Percentiles rank a stretch among this genome's conserved stretches.
These are phyloP conservation scores for Atkinsonella hypoxylon DNA, from an alignment of 2,329 filamentous ascomycete species.

Conservation along the genomic window DNA sequence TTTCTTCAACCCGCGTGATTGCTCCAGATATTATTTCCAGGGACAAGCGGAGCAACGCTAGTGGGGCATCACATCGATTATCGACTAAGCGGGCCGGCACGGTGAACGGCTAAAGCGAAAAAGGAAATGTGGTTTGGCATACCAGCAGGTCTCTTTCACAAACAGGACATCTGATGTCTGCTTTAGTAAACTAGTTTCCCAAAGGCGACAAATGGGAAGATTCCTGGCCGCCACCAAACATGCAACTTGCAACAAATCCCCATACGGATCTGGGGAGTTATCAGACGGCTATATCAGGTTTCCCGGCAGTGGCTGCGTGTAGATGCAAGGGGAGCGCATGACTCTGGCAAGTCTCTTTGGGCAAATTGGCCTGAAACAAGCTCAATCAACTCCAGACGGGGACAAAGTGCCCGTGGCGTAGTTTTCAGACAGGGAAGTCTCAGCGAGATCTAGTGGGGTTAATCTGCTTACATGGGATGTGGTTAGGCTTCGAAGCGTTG, in stretches of 20 bases:
- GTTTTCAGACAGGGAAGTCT: not conserved
- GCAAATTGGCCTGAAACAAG: not conserved
- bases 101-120: not conserved
- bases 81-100: conserved; percentile 4
- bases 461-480: too few species aligned
- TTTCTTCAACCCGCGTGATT: not conserved
- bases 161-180: not conserved
- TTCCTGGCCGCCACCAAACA: not conserved
- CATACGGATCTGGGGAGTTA: not conserved
- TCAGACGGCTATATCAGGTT: not conserved
- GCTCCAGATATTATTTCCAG: conserved; percentile 2
- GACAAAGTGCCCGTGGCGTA: not conserved
- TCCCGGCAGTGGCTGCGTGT: conserved; percentile 3
- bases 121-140: not conserved
- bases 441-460: conserved; percentile 4
- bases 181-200: not conserved
- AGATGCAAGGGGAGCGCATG: not conserved
- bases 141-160: not conserved
- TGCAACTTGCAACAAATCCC: not conserved
- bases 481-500: not conserved
- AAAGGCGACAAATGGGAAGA: not conserved
- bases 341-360: too few species aligned
- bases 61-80: conserved; percentile 4
- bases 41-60: not conserved
- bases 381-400: not conserved